A percentile compares a stretch with the other conserved stretches of the same genome.
phyloP scores from a whole-genome alignment of 345 rosid genomes.

The Corchorus capsularis region DNA sequence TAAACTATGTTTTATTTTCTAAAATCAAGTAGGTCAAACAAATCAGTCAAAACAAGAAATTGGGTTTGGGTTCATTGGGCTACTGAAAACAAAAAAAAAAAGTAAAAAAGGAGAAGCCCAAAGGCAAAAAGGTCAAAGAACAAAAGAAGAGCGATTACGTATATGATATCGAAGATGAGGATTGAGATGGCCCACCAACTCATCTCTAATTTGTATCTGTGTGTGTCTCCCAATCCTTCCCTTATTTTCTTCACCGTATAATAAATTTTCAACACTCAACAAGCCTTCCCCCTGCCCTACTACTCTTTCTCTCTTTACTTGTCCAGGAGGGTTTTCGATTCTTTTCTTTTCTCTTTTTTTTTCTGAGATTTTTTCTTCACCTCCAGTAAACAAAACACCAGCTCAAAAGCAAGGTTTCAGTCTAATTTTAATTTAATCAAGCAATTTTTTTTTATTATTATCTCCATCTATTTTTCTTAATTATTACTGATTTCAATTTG shows the following conservation, averaged over 20 bases:
- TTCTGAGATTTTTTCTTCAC: background rate
- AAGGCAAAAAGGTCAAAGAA: constrained; percentile 2
- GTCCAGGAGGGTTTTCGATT: constrained; percentile 6
- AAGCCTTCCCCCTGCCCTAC: background rate
- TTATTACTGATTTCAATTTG: constrained; percentile 5
- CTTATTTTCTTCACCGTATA: background rate
- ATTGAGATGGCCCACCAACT: constrained; percentile 33
- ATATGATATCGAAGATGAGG: background rate
- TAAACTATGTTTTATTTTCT: no score
- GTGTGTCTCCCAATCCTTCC: background rate
- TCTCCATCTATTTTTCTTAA: no score
- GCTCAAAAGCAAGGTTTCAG: background rate
- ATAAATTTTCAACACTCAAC: background rate
- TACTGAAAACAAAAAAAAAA: no score
- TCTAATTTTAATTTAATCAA: background rate
- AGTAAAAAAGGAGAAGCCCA: background rate
- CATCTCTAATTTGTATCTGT: background rate
- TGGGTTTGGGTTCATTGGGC: background rate
- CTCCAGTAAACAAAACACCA: background rate
- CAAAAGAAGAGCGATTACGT: background rate
- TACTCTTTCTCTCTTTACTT: background rate
- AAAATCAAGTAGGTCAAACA: no score
- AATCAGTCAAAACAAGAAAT: no score
- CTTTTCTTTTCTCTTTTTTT: background rate
- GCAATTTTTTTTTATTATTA: background rate